These are phyloP conservation scores for Russula sp. DNA, from an alignment of 768 basidiomycete genomes.

Conservation along the genomic window DNA sequence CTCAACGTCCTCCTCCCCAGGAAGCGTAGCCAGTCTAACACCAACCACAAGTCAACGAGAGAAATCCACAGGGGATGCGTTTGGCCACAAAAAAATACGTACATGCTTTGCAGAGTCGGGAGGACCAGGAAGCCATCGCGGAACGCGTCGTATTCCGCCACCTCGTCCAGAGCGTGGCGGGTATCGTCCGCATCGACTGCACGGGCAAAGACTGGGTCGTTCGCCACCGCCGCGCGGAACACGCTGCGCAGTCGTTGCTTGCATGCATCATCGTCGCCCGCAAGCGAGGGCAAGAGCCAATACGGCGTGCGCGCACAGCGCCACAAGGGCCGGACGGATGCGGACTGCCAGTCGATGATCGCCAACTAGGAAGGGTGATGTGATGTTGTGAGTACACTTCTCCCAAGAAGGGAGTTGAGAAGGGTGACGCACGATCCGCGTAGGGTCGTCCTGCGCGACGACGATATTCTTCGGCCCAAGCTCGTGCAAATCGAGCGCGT, in stretches of 20 bases:
- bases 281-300: constrained; percentile 27
- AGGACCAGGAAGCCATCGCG: constrained; percentile 30
- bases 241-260: constrained; percentile 21
- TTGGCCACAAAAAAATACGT: not conserved
- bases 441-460: constrained; percentile 26
- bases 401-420: no score
- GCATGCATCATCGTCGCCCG: constrained; percentile 18
- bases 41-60: not conserved
- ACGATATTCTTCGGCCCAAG: constrained; percentile 28
- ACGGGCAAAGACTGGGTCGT: constrained; percentile 25
- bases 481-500: constrained; percentile 29
- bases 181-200: constrained; percentile 28
- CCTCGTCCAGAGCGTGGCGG: constrained; percentile 29
- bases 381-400: no score
- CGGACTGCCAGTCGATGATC: constrained; percentile 28
- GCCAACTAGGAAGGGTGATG: constrained; percentile 18
- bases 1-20: constrained; percentile 30
- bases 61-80: no score
- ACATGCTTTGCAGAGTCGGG: constrained; percentile 33
- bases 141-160: constrained; percentile 30
- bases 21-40: constrained; percentile 28
- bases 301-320: constrained; percentile 29
- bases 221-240: constrained; percentile 25
- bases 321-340: constrained; percentile 28
- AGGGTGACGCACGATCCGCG: constrained; percentile 25